phyloP scores from a whole-genome alignment of 495 filamentous ascomycete genomes.

The Ascodesmis nigricans region DNA sequence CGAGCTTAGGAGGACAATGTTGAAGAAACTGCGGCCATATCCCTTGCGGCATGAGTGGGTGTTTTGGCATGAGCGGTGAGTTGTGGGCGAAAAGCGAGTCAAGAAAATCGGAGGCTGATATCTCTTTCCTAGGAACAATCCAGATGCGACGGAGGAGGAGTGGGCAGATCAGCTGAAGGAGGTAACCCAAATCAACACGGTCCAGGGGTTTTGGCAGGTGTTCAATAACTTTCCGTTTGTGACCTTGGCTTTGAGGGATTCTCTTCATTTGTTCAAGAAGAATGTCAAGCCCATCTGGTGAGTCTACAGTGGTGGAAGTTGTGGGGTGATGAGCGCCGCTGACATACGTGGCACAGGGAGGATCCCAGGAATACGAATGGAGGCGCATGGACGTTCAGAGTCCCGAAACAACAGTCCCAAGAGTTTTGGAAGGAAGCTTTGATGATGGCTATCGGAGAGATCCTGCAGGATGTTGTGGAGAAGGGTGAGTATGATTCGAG shows the following conservation, averaged over 20 bases:
- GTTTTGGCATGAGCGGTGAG: slow-evolving; percentile 22
- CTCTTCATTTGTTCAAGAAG: slow-evolving; percentile 70
- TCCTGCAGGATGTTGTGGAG: slow-evolving; percentile 47
- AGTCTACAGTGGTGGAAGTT: not conserved
- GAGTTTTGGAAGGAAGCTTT: slow-evolving; percentile 65
- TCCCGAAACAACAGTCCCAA: slow-evolving; percentile 46
- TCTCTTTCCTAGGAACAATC: slow-evolving; percentile 8
- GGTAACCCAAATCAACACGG: slow-evolving; percentile 20
- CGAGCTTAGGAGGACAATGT: slow-evolving; percentile 19
- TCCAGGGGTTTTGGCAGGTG: slow-evolving; percentile 58
- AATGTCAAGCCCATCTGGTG: slow-evolving; percentile 66
- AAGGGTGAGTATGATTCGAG: slow-evolving; percentile 30
- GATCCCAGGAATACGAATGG: slow-evolving; percentile 62
- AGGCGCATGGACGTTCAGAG: slow-evolving; percentile 70
- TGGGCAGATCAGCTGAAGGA: slow-evolving; percentile 22
- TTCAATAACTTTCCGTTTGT: slow-evolving; percentile 71
- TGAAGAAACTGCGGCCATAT: slow-evolving; percentile 21
- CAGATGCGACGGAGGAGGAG: slow-evolving; percentile 14
- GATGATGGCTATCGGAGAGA: slow-evolving; percentile 64
- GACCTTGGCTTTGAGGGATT: slow-evolving; percentile 55
- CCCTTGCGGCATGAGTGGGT: slow-evolving; percentile 22
- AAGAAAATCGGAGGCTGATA: not conserved
- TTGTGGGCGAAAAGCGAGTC: slow-evolving; percentile 4
- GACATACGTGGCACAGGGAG: slow-evolving; percentile 27
- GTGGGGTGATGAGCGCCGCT: slow-evolving; percentile 1